Conservation (phyloP, 2,329 filamentous ascomycete species). For the Gremmenia infestans region DNA sequence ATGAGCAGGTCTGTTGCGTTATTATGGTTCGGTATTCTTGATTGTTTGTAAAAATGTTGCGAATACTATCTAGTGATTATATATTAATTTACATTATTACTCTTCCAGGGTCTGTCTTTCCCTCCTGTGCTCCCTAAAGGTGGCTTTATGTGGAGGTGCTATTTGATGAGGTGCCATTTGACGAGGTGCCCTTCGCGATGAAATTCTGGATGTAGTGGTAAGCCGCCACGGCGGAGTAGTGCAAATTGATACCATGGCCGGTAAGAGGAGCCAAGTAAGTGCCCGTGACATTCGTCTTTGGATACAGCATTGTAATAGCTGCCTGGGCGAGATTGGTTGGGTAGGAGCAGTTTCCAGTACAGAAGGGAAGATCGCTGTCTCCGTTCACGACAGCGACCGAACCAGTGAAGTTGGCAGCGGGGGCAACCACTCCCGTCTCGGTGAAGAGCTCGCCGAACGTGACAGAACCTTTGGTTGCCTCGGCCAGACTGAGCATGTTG, state of each 20-base stretch:
- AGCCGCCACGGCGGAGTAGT: not conserved
- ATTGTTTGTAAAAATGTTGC: no score
- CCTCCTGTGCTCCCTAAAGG: no score
- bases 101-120: no score
- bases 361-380: not conserved
- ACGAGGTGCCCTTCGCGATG: not conserved
- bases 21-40: no score
- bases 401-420: not conserved
- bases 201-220: constrained; percentile 1
- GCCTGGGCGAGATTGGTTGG: not conserved
- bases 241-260: constrained; percentile 1
- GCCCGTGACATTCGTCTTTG: not conserved
- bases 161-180: no score
- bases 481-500: not conserved
- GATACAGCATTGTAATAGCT: not conserved
- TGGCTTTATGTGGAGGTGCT: no score
- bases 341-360: not conserved
- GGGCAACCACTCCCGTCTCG: not conserved
- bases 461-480: not conserved
- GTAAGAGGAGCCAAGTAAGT: not conserved
- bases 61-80: no score
- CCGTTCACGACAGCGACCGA: not conserved
- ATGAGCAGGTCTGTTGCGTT: not conserved
- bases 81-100: no score
- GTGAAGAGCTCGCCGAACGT: constrained; percentile 1